Base-by-base conservation (phyloP, 148 eudicot species). In the Vaccinium darrowii region DNA sequence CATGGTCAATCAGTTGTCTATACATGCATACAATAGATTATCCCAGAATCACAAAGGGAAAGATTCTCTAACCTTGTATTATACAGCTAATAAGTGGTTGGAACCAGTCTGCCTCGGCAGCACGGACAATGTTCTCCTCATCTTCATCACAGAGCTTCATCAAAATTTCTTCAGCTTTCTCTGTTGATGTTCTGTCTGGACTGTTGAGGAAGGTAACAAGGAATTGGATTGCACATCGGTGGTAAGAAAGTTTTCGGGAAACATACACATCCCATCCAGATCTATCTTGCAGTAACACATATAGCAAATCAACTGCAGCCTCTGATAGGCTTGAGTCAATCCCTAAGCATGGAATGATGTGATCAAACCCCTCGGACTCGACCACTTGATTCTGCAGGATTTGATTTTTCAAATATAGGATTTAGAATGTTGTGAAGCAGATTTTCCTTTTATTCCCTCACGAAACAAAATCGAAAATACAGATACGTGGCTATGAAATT, bases 101-200 rank as follows among this genome's bases (percentile, higher is more conserved):
- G 81, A 86, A 90, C 91, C 91, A 88, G 52, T 84, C 85, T 52
- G 75, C 88, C 85, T 84, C 84, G 39, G 91, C 91, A 36, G 87
- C 87, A 57, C 51, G 82, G 52, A 90, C 53, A 82, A 90, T 69
- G 65, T 86, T 86, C 69, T 85, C 85, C 67, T 88, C 90, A 79
- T 90, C 91, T 54, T 67, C 88, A 52, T 87, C 91, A 79, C 89
- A 86, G 79, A 90, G 88, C 81, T 80, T 88, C 85, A 67, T 67
- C 81, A 90, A 78, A 53, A 90, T 90, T 73, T 87, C 87, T 49
- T 82, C 81, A 47, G 90, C 88, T 79, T 84, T 84, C 62, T 88
- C 89, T 19, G 80, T 84, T 47, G 84, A 62, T 27, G 65, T 82
- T 19, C 13, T 39, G 56, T 8, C 84, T 16, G 88, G 78, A 81